These are phyloP conservation scores for Schoenoplectus triqueter DNA, from an alignment of 202 grass and related monocot species.

Conservation along the genomic window DNA sequence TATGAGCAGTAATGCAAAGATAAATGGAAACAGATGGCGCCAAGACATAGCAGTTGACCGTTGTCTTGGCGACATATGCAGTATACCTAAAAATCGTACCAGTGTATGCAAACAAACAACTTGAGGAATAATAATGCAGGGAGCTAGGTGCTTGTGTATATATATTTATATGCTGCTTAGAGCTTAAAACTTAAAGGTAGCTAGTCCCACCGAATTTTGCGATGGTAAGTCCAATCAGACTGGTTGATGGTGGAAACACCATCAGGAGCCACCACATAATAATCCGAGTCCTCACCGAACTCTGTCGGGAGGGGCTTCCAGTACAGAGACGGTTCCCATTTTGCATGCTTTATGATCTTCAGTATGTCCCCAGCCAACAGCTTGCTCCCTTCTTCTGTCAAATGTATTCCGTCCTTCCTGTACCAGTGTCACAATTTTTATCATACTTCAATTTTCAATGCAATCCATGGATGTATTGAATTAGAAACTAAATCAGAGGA, in stretches of 20 bases:
- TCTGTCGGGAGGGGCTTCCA: conserved; percentile 77
- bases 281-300: conserved; percentile 73
- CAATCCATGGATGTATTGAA: no score
- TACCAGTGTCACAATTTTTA: not conserved
- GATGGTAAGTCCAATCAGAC: conserved; percentile 63
- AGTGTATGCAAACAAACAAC: not conserved
- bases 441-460: not conserved
- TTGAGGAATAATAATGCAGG: not conserved
- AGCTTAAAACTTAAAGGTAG: no score
- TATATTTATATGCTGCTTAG: not conserved
- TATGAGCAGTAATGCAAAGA: not conserved
- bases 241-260: conserved; percentile 62
- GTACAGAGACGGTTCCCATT: conserved; percentile 77
- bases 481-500: not conserved
- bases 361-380: conserved; percentile 74
- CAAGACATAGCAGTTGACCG: no score
- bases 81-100: not conserved
- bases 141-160: not conserved
- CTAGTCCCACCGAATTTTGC: conserved; percentile 69
- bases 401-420: conserved; percentile 67
- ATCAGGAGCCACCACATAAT: conserved; percentile 62
- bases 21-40: not conserved
- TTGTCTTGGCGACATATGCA: not conserved
- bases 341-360: conserved; percentile 66
- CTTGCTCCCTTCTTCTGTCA: conserved; percentile 72